Conservation (phyloP, 345 rosid species). For the Rubroshorea leprosula region DNA sequence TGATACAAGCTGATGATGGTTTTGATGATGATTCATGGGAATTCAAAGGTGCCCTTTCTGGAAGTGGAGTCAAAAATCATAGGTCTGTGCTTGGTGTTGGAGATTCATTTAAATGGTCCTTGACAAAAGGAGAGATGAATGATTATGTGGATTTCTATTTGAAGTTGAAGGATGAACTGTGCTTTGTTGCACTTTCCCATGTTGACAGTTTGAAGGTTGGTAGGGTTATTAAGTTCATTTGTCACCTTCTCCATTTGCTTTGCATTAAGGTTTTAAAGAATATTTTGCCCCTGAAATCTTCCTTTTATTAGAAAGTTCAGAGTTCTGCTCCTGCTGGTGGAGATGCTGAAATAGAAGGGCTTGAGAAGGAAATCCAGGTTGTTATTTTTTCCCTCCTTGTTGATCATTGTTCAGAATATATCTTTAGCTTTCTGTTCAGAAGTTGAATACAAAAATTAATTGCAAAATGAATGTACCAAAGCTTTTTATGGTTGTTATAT, state of each 20-base stretch:
- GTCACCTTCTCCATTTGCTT: neutral
- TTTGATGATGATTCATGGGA: constrained; percentile 75
- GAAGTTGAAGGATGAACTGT: constrained; percentile 58
- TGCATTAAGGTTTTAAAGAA: constrained; percentile 4
- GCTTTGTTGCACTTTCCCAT: constrained; percentile 37
- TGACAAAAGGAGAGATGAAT: constrained; percentile 22
- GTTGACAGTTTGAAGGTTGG: constrained; percentile 63
- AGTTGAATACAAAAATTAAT: neutral
- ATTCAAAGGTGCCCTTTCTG: constrained; percentile 45
- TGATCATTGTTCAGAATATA: neutral
- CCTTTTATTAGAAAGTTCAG: constrained; percentile 46
- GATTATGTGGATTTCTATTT: constrained; percentile 49
- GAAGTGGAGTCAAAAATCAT: constrained; percentile 24
- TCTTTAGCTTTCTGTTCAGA: neutral
- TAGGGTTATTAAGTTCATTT: constrained; percentile 4
- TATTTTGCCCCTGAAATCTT: constrained; percentile 28
- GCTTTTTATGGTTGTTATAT: too few species aligned
- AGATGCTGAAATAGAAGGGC: constrained; percentile 32
- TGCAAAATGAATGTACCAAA: too few species aligned
- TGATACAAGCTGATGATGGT: constrained; percentile 30
- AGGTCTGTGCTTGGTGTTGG: constrained; percentile 16
- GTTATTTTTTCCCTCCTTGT: neutral
- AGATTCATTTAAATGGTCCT: constrained; percentile 25
- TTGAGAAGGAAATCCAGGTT: constrained; percentile 68
- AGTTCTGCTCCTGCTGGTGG: constrained; percentile 33